Evolutionary conservation across 2,329 filamentous ascomycete genomes (phyloP).

Genomic region (Sarocladiaceae sp.): DNA sequence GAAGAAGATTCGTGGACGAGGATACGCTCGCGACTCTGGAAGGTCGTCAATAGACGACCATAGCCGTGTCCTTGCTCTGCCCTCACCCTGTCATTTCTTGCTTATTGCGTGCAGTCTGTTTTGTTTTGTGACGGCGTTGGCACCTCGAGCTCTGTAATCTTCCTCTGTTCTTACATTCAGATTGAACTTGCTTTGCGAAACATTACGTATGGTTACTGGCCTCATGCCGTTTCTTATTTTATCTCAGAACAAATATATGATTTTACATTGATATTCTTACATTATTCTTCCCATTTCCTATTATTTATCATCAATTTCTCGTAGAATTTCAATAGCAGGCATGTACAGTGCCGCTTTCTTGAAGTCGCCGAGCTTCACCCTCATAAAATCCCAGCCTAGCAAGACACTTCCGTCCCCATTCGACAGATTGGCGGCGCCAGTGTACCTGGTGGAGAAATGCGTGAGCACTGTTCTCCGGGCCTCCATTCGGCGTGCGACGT

Average conservation of each 20-base stretch:
- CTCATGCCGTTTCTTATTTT: background rate
- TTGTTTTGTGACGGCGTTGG: too few species aligned
- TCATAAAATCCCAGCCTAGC: constrained; percentile 77
- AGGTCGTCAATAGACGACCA: too few species aligned
- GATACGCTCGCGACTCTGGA: background rate
- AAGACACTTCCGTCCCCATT: constrained; percentile 43
- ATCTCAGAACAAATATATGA: too few species aligned
- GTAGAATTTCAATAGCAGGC: constrained; percentile 49
- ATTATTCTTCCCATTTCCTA: background rate
- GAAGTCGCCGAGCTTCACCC: constrained; percentile 66
- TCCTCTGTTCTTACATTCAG: background rate
- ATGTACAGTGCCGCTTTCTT: constrained; percentile 60
- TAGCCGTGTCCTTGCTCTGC: too few species aligned
- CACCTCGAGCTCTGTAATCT: too few species aligned
- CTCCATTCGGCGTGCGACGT: constrained; percentile 71
- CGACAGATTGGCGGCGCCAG: constrained; percentile 13
- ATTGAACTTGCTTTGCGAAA: too few species aligned
- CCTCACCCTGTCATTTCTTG: background rate
- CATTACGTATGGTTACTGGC: background rate
- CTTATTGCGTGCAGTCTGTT: too few species aligned
- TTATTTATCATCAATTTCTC: constrained; percentile 29
- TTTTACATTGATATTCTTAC: background rate
- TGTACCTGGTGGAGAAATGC: constrained; percentile 93
- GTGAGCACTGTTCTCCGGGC: constrained; percentile 80
- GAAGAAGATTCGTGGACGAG: background rate